Percentiles rank a stretch among this genome's conserved stretches.
Evolutionary conservation across 1,284 basidiomycete species (phyloP).

Genomic region (Heterobasidion occidentale): DNA sequence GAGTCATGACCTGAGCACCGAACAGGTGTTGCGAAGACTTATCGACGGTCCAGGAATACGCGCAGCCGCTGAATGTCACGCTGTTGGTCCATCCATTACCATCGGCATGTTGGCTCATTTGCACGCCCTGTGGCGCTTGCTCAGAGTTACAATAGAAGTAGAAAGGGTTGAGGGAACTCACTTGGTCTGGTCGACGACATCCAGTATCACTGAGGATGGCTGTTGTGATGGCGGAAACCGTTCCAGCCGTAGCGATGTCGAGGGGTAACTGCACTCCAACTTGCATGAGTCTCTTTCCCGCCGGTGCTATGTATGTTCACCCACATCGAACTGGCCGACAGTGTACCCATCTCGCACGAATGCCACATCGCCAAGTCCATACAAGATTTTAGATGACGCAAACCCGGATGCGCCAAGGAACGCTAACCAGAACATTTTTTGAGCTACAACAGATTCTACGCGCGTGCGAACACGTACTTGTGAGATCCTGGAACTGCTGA

Average conservation of each 20-base stretch:
- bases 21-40: slow-evolving; percentile 32
- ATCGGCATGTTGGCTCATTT: slow-evolving; percentile 22
- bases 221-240: slow-evolving; percentile 36
- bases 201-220: slow-evolving; percentile 35
- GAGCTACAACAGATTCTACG: not conserved
- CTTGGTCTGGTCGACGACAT: slow-evolving; percentile 27
- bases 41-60: slow-evolving; percentile 29
- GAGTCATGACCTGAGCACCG: slow-evolving; percentile 17
- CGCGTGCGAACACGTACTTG: slow-evolving; percentile 22
- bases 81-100: slow-evolving; percentile 33
- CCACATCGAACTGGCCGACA: slow-evolving; percentile 35
- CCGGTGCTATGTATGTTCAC: not conserved
- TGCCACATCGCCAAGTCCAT: slow-evolving; percentile 32
- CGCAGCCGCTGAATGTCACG: slow-evolving; percentile 30
- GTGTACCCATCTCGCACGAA: slow-evolving; percentile 39
- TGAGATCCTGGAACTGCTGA: slow-evolving; percentile 35
- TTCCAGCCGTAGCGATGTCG: slow-evolving; percentile 23
- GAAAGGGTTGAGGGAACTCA: not conserved
- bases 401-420: slow-evolving; percentile 47
- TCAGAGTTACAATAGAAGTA: not conserved
- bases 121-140: slow-evolving; percentile 5
- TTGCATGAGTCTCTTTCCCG: not conserved
- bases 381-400: slow-evolving; percentile 38
- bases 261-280: slow-evolving; percentile 15
- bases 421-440: slow-evolving; percentile 17